These are phyloP conservation scores for Trichoderma koningiopsis DNA, from an alignment of 2,329 filamentous ascomycete species.

Conservation along the genomic window DNA sequence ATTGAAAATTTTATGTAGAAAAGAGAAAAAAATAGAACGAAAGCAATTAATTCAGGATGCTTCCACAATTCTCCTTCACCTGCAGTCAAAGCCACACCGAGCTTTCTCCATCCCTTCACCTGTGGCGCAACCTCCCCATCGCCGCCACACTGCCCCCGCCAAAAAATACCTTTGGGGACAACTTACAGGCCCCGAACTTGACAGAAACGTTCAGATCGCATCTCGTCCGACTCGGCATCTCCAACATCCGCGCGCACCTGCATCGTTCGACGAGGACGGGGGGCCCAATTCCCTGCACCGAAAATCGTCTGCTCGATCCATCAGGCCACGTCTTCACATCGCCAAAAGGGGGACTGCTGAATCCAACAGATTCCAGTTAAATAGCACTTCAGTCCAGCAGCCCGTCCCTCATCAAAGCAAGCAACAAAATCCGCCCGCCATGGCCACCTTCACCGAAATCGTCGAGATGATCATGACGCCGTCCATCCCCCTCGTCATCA, in stretches of 20 bases:
- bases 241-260: slow-evolving; percentile 9
- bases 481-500: slow-evolving; percentile 62
- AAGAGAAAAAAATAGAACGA: neutral
- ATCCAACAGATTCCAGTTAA: too few relatives aligned
- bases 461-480: slow-evolving; percentile 61
- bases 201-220: slow-evolving; percentile 1
- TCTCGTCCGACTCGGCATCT: slow-evolving; percentile 9
- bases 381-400: neutral
- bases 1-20: neutral
- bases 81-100: neutral
- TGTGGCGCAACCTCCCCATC: slow-evolving; percentile 1
- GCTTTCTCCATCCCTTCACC: neutral
- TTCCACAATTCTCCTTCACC: neutral
- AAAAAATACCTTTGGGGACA: neutral
- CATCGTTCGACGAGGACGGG: slow-evolving; percentile 12
- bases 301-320: neutral
- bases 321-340: slow-evolving; percentile 17
- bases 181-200: neutral
- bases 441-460: slow-evolving; percentile 44
- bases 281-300: neutral
- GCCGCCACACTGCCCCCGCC: neutral
- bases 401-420: neutral
- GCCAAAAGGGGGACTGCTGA: neutral
- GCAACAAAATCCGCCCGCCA: slow-evolving; percentile 32
- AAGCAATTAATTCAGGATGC: neutral